phyloP scores from a whole-genome alignment of 2,329 filamentous ascomycete species.

The Catunica adiposa region DNA sequence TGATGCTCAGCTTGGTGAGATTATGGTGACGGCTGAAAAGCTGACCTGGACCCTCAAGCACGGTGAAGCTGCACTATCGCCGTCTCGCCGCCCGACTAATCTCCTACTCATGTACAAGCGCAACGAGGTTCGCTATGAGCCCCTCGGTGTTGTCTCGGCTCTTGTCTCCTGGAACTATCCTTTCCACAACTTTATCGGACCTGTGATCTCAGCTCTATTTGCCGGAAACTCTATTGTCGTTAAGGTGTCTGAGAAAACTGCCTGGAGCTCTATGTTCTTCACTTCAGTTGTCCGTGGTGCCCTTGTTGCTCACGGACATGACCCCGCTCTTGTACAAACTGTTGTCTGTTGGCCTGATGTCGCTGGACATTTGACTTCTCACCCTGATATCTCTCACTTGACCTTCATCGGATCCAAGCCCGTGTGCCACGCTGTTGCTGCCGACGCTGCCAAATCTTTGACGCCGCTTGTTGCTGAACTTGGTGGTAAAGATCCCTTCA shows the following conservation, averaged over 20 bases:
- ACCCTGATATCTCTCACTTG: conserved; percentile 69
- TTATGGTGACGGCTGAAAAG: conserved; percentile 86
- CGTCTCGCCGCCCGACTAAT: conserved; percentile 66
- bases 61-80: conserved; percentile 62
- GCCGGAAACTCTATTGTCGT: conserved; percentile 82
- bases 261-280: conserved; percentile 81
- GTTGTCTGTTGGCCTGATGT: conserved; percentile 77
- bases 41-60: conserved; percentile 86
- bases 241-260: conserved; percentile 89
- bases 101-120: conserved; percentile 90
- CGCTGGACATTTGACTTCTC: conserved; percentile 67
- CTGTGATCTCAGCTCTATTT: conserved; percentile 80
- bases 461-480: conserved; percentile 82
- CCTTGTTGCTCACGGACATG: conserved; percentile 65
- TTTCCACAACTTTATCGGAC: conserved; percentile 88
- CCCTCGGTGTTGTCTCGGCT: conserved; percentile 79
- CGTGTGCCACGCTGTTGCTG: conserved; percentile 76
- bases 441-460: conserved; percentile 69
- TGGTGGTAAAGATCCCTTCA: conserved; percentile 84
- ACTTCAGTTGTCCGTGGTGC: conserved; percentile 61
- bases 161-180: conserved; percentile 95
- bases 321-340: conserved; percentile 65
- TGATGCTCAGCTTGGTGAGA: conserved; percentile 85
- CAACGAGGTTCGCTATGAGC: conserved; percentile 81
- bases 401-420: conserved; percentile 89